Evolutionary conservation across 2,329 filamentous ascomycete species (phyloP).

Genomic region (Ophiocordyceps camponoti-saundersi): DNA sequence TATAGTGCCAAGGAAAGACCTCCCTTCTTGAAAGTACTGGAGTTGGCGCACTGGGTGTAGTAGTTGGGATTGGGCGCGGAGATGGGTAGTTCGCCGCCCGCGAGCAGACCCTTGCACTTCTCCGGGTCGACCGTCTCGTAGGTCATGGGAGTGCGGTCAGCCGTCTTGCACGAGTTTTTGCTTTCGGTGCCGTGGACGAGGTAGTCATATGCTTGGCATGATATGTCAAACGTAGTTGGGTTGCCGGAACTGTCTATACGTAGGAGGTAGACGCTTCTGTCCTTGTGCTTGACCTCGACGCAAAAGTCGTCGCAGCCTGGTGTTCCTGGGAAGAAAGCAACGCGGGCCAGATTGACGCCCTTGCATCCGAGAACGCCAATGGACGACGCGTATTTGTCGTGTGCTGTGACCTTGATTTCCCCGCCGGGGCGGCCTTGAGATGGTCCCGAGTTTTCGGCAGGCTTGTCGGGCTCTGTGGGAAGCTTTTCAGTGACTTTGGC

Average conservation of each 20-base stretch:
- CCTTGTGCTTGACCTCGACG: background rate
- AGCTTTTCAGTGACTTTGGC: background rate
- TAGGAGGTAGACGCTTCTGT: background rate
- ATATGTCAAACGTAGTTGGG: background rate
- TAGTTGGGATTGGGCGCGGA: background rate
- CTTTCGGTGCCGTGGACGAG: background rate
- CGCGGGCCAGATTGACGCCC: background rate
- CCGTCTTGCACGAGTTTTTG: background rate
- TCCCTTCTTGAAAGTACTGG: background rate
- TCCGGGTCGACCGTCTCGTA: background rate
- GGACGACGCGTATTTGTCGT: background rate
- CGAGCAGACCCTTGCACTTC: background rate
- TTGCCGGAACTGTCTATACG: background rate
- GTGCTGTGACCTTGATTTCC: background rate
- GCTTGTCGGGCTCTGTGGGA: background rate
- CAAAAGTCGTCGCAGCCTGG: background rate
- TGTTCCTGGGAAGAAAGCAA: background rate
- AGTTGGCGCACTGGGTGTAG: background rate
- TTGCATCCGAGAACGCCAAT: background rate
- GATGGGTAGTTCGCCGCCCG: background rate
- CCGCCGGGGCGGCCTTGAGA: background rate
- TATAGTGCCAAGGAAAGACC: background rate
- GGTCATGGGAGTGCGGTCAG: background rate
- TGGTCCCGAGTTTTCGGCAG: background rate
- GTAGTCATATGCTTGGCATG: background rate